Evolutionary conservation across 2,329 filamentous ascomycete species (phyloP).

Genomic region (Diaporthe capsici): DNA sequence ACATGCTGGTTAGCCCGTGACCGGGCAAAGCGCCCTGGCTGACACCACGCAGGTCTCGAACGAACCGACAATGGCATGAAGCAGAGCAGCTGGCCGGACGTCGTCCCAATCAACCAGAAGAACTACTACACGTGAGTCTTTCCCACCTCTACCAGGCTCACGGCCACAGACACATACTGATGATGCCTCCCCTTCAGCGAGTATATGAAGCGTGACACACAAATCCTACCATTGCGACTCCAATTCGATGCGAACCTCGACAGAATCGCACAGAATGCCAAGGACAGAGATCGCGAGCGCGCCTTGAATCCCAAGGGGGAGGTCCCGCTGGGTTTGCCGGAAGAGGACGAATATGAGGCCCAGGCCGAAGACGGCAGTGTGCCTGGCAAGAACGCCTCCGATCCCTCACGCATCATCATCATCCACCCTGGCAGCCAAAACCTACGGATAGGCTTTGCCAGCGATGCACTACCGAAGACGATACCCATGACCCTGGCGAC

Average conservation of each 20-base stretch:
- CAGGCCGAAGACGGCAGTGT: slow-evolving; percentile 54
- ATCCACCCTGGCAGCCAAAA: slow-evolving; percentile 98
- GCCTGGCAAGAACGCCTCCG: slow-evolving; percentile 71
- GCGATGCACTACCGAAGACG: slow-evolving; percentile 93
- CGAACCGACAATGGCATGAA: slow-evolving; percentile 99
- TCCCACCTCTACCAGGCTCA: not conserved
- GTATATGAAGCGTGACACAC: slow-evolving; percentile 98
- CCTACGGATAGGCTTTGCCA: slow-evolving; percentile 93
- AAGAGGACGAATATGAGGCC: slow-evolving; percentile 68
- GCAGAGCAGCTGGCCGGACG: slow-evolving; percentile 92
- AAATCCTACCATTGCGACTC: slow-evolving; percentile 89
- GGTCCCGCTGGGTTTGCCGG: slow-evolving; percentile 70
- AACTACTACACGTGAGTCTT: slow-evolving; percentile 92
- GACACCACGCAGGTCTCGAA: slow-evolving; percentile 78
- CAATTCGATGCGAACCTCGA: slow-evolving; percentile 90
- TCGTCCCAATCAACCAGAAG: slow-evolving; percentile 97
- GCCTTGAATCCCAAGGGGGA: slow-evolving; percentile 83
- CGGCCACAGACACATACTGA: slow-evolving; percentile 42
- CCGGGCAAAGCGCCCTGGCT: slow-evolving; percentile 34
- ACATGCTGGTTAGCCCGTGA: not conserved
- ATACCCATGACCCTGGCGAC: slow-evolving; percentile 93
- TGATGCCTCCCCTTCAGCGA: slow-evolving; percentile 70
- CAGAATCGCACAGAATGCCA: slow-evolving; percentile 85
- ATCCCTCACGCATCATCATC: slow-evolving; percentile 92
- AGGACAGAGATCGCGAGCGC: slow-evolving; percentile 81